phyloP scores from a whole-genome alignment of 2,329 filamentous ascomycete species.

The Trichoderma cornu-damae region DNA sequence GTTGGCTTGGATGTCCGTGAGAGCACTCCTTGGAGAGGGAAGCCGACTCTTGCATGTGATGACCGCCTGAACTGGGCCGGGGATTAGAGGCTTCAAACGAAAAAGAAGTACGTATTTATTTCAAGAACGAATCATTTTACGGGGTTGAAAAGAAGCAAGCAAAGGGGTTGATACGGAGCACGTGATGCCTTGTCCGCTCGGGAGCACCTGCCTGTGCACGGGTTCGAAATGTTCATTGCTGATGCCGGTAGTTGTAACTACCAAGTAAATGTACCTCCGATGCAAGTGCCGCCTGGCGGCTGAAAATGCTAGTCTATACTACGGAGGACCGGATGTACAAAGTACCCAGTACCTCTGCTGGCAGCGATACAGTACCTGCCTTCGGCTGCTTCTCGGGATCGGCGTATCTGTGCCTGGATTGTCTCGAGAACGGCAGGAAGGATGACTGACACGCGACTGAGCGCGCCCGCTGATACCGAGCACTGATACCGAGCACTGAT shows the following conservation, averaged over 20 bases:
- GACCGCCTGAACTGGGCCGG: neutral
- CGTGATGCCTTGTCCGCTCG: neutral
- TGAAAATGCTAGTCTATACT: too few relatives aligned
- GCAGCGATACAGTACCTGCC: neutral
- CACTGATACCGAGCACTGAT: neutral
- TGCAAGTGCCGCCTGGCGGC: too few relatives aligned
- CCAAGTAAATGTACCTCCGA: too few relatives aligned
- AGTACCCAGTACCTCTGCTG: too few relatives aligned
- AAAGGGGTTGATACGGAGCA: neutral
- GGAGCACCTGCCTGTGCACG: too few relatives aligned
- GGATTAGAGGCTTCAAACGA: neutral
- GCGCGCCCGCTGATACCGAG: conserved; percentile 9
- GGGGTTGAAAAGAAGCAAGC: neutral
- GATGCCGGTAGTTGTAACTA: too few relatives aligned
- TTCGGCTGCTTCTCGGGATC: neutral
- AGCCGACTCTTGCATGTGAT: neutral
- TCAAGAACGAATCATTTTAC: neutral
- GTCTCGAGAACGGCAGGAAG: conserved; percentile 1
- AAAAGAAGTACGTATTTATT: neutral
- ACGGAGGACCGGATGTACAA: too few relatives aligned
- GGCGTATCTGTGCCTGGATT: neutral
- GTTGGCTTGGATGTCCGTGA: neutral
- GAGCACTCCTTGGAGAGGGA: neutral
- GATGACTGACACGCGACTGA: conserved; percentile 7
- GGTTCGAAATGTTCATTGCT: too few relatives aligned